These are phyloP conservation scores for Oligophagozyma castellii DNA, from an alignment of 1,139 yeast species.

Conservation along the genomic window DNA sequence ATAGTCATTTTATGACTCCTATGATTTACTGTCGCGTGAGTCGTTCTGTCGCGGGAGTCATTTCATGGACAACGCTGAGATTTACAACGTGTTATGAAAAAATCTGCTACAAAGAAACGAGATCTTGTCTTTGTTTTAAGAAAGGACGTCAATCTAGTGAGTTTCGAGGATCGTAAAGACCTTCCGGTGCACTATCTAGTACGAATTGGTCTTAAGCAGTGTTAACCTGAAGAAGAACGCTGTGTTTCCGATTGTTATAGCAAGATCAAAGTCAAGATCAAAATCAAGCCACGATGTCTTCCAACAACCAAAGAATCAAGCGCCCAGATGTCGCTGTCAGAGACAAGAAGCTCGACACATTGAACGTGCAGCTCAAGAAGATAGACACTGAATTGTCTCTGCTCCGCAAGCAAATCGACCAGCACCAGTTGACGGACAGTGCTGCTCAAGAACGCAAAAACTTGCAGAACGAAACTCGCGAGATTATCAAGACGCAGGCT, in stretches of 20 bases:
- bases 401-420: conserved; percentile 25
- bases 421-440: conserved; percentile 18
- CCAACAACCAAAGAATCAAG: conserved; percentile 29
- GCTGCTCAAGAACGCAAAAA: conserved; percentile 37
- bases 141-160: too few species aligned
- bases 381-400: conserved; percentile 35
- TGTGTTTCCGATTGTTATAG: too few species aligned
- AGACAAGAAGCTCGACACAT: conserved; percentile 44
- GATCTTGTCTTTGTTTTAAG: too few species aligned
- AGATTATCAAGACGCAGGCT: conserved; percentile 54
- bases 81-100: too few species aligned
- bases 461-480: conserved; percentile 52
- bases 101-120: too few species aligned
- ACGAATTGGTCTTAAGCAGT: neutral
- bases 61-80: too few species aligned
- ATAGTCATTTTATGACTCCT: too few species aligned
- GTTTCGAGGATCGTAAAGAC: too few species aligned
- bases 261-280: conserved; percentile 1
- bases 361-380: conserved; percentile 57
- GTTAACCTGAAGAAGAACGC: conserved; percentile 1
- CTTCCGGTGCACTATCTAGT: too few species aligned
- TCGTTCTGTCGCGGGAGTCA: too few species aligned
- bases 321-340: conserved; percentile 56
- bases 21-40: too few species aligned
- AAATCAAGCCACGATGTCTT: conserved; percentile 2